A percentile compares a stretch with the other conserved stretches of the same genome.
Conservation (phyloP, 2,329 filamentous ascomycete species). For the Aspergillus sp. region DNA sequence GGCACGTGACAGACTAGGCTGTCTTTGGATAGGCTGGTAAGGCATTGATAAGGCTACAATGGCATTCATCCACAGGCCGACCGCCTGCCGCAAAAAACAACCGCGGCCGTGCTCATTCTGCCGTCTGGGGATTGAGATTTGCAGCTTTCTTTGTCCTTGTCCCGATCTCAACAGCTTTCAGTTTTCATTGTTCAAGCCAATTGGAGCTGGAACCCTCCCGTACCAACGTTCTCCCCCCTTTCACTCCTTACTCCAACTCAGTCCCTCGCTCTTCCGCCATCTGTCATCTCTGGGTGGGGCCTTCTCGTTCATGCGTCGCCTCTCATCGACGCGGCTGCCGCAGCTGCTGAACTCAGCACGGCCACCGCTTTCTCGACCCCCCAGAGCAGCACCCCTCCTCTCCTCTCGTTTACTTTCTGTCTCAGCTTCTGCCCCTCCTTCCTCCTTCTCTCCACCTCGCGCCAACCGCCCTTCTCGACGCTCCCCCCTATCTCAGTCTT, state of each 20-base stretch:
- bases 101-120: conserved; percentile 6
- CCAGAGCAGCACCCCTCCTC: conserved; percentile 26
- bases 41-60: no score
- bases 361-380: conserved; percentile 34
- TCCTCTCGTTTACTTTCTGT: conserved; percentile 17
- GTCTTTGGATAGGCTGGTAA: neutral
- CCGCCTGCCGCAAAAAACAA: conserved; percentile 13
- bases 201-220: neutral
- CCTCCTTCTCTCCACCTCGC: conserved; percentile 21
- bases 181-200: conserved; percentile 2
- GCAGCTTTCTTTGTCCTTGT: conserved; percentile 8
- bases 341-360: conserved; percentile 31
- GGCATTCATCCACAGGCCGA: neutral
- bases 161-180: neutral
- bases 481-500: conserved; percentile 30
- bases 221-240: conserved; percentile 6
- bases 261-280: neutral
- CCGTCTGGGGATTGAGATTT: conserved; percentile 5
- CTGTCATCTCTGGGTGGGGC: conserved; percentile 8
- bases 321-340: conserved; percentile 33
- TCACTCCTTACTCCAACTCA: conserved; percentile 5
- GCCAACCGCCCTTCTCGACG: conserved; percentile 21
- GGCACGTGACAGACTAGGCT: neutral
- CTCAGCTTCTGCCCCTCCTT: conserved; percentile 24
- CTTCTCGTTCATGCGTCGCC: conserved; percentile 31